Evolutionary conservation across 345 rosid genomes (phyloP), one percentile per base, ranked within the genome.

Genomic region (Ceriops tagal): DNA sequence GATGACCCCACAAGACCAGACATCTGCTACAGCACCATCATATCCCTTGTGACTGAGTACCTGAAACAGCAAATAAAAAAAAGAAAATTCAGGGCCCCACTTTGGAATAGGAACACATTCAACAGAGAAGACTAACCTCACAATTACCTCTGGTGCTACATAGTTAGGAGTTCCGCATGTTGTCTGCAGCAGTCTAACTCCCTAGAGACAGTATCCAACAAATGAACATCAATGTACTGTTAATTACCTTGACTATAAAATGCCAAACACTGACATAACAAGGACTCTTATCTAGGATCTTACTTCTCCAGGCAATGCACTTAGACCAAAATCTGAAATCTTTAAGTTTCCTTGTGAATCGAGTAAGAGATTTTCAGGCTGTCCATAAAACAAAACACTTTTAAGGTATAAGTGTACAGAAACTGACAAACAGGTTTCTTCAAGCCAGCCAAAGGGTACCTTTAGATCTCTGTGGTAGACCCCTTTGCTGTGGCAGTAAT

Each of bases 161-260:
- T 93, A 93, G 75, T 93, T 93, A 53, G 96, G 97, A 57, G 97
- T 91, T 57, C 99, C 99, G 75, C 99, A 91, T 26, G 99, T 93
- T 67, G 99, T 93, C 78, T 84, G 85, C 24, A 93, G 87, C 62
- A 91, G 59, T 74, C 90, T 87, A 77, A 89, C 96, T 69, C 96
- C 98, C 98, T 91, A 61, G 15, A 20, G 24, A 46, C 65, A 82
- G 53, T 53, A 20, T 67, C 57, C 28, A 75, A 28, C 61, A 47
- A 67, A 64, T 58, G 72, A 71, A 10, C 56, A 46, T 58, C 8
- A 19, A 43, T 21, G 10, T 10, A 21, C 22, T 18, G 53, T 64
- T 63, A 61, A 28, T 61, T 57, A 47, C 65, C 58, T 58, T 21
- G 68, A 47, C 35, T 9, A 24, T 16, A 46, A 37, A 21, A 11